Evolutionary conservation across 148 eudicot species (phyloP).

Genomic region (Spergularia marina): DNA sequence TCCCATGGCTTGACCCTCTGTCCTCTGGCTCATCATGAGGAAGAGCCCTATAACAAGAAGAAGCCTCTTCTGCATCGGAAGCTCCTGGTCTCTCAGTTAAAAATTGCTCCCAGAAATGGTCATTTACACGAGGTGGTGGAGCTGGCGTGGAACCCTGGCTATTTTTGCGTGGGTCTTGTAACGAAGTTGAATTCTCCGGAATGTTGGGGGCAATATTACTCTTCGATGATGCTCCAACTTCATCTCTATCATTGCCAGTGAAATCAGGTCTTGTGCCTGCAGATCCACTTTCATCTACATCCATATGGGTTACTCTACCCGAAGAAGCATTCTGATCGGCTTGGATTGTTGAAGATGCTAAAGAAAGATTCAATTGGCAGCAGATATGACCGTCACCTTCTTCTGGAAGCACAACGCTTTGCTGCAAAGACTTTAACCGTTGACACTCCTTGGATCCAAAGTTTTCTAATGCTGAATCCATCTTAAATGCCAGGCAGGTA

Average conservation of each 20-base stretch:
- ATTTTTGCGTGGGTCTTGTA: conserved; percentile 38
- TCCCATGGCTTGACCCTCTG: conserved; percentile 42
- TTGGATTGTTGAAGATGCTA: conserved; percentile 65
- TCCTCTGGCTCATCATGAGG: conserved; percentile 49
- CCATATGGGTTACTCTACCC: conserved; percentile 30
- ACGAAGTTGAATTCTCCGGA: conserved; percentile 37
- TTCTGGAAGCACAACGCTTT: conserved; percentile 40
- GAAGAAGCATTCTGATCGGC: conserved; percentile 40
- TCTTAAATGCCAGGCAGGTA: conserved; percentile 50
- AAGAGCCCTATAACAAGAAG: conserved; percentile 47
- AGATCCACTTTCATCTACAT: conserved; percentile 36
- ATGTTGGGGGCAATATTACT: conserved; percentile 21
- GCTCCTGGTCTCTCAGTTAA: conserved; percentile 86
- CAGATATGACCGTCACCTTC: conserved; percentile 58
- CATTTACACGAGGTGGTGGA: conserved; percentile 61
- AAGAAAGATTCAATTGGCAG: conserved; percentile 73
- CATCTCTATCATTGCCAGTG: conserved; percentile 28
- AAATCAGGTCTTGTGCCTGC: conserved; percentile 26
- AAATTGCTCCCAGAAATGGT: conserved; percentile 93
- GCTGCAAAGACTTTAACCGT: conserved; percentile 42
- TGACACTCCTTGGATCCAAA: conserved; percentile 39
- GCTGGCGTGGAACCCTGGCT: conserved; percentile 41
- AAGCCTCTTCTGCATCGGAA: conserved; percentile 74
- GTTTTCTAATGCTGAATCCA: conserved; percentile 52
- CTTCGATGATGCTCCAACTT: conserved; percentile 21